Base-by-base conservation (phyloP, 768 basidiomycete genomes). In the Lactifluus volemus region DNA sequence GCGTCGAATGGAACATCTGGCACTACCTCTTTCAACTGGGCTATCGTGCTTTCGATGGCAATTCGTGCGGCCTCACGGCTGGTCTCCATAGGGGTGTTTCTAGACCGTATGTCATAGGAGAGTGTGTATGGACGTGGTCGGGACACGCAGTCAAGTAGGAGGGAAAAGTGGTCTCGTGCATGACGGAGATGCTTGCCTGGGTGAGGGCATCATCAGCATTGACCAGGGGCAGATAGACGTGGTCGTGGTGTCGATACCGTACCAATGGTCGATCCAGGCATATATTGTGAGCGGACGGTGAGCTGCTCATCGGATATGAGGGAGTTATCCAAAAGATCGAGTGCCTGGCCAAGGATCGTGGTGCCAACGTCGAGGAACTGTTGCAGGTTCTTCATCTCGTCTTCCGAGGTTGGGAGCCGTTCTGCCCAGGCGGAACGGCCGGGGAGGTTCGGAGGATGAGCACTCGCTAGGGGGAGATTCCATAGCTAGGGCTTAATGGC, bases 211-310 rank as follows among this genome's bases (percentile, higher is more conserved):
- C 50, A 50, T 39, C 50, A 50, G 25, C 54, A 36, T 55, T 49
- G 14, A 55, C 17, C 39, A 25, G 32, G 49, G 39, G 39, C 4
- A 58, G 41, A 56, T 39, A 38, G 32, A 57, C 50, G 29, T 47
- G 39, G 15, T 47, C 32, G 3, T 29, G 47, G 25, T 17, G 17
- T 14, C 32, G 4, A 45, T 5, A 57, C 67, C 70, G 60, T 71
- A 89, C 90, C 90, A 59, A 93, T 93, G 5, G 91, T 92, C 10
- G 89, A 91, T 15, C 91, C 91, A n/a, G 89, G 88, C 54, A 93
- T 78, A 67, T 81, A 84, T 68, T 82, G 79, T n/a, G 89, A 91
- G 57, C 80, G 76, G 15, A 78, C 76, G 12, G 77, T 81, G 55
- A 93, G 79, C 70, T 92, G 89, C 15, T 82, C 81, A 67, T 92